Percentiles rank a stretch among this genome's conserved stretches.
Evolutionary conservation across 2,329 filamentous ascomycete species (phyloP).

Genomic region (Pseudogymnoascus sp.): DNA sequence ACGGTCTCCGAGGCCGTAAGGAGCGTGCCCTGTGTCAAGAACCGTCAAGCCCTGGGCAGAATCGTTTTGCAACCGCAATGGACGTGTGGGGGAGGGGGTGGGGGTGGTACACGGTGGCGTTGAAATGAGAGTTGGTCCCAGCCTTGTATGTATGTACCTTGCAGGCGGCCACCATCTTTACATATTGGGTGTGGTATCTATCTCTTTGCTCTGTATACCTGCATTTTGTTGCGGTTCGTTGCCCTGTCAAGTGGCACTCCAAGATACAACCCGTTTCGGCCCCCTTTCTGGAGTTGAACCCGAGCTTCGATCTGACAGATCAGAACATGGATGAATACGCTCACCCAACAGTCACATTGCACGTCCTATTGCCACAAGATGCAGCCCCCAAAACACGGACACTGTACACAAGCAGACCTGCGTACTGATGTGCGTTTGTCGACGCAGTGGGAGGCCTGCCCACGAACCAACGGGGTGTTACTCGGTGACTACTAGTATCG

Average conservation of each 20-base stretch:
- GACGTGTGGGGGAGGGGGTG: not conserved
- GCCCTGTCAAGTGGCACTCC: not conserved
- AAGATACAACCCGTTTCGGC: not conserved
- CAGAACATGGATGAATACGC: not conserved
- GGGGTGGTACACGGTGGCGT: not conserved
- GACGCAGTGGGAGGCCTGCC: not conserved
- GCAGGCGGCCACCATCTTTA: not conserved
- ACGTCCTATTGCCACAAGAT: not conserved
- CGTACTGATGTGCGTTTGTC: not conserved
- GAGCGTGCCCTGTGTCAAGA: not conserved
- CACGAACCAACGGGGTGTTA: no score
- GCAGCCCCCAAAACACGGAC: not conserved
- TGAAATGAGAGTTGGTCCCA: not conserved
- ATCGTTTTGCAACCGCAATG: not conserved
- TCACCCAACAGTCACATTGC: not conserved
- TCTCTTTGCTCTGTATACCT: not conserved
- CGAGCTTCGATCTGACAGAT: not conserved
- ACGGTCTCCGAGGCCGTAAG: not conserved
- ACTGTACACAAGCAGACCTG: not conserved
- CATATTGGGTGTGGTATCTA: not conserved
- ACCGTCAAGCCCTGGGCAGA: not conserved
- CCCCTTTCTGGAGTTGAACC: not conserved
- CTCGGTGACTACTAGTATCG: no score
- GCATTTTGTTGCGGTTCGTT: not conserved
- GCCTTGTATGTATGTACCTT: not conserved